phyloP scores from a whole-genome alignment of 306 rosid species.

The Mucuna pruriens region DNA sequence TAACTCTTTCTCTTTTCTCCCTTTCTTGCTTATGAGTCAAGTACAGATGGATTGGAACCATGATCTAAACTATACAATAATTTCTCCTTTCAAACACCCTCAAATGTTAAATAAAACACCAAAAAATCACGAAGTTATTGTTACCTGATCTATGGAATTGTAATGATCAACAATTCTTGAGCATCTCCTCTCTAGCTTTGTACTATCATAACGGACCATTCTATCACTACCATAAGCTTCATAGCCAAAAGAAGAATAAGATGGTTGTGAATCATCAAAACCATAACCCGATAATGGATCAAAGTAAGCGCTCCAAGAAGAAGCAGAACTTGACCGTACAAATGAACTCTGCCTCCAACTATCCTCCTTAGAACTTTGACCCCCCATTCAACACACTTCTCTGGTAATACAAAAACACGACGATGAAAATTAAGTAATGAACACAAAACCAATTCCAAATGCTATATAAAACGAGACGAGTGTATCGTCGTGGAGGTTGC shows the following conservation, averaged over 20 bases:
- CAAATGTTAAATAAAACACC: neutral
- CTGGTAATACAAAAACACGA: neutral
- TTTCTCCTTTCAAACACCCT: neutral
- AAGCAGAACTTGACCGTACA: conserved; percentile 34
- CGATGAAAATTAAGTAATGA: neutral
- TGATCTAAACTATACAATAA: neutral
- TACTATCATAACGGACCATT: neutral
- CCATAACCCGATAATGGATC: conserved; percentile 35
- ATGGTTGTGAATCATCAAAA: conserved; percentile 48
- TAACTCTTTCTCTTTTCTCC: too few relatives aligned
- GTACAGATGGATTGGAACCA: too few relatives aligned
- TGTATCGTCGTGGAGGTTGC: conserved; percentile 9
- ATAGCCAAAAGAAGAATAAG: conserved; percentile 35
- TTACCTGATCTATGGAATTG: conserved; percentile 61
- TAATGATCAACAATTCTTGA: conserved; percentile 63
- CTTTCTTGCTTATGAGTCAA: too few relatives aligned
- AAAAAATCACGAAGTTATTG: neutral
- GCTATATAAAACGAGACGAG: conserved; percentile 1
- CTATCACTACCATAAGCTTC: conserved; percentile 24
- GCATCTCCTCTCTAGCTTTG: conserved; percentile 58
- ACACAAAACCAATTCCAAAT: neutral
- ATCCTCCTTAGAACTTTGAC: conserved; percentile 54
- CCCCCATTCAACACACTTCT: conserved; percentile 54
- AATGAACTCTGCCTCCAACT: conserved; percentile 44
- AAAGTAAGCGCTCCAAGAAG: conserved; percentile 45